Evolutionary conservation across 2,329 filamentous ascomycete genomes (phyloP), one percentile per base, ranked within the genome.

Genomic region (Colletotrichum lini): DNA sequence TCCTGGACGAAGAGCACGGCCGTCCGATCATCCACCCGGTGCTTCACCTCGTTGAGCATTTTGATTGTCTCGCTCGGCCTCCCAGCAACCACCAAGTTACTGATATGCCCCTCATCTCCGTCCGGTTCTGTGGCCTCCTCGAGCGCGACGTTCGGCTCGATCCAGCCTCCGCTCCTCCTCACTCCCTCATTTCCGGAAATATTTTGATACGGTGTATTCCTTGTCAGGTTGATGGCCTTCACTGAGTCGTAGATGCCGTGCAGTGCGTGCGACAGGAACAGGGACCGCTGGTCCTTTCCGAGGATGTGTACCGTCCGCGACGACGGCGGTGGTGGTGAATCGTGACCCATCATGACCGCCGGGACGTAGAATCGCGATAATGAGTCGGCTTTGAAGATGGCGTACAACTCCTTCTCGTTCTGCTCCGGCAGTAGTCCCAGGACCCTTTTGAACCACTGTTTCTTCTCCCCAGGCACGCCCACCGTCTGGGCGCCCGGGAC

Each of bases 1-100:
- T 96, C 93, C 67, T 94, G 92, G 67, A 97, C 80, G 66, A 97
- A 88, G 70, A 93, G 90, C 9, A 98, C 87, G 0, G 94, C 93
- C 1, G 92, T 94, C 38, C 90, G 83, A 3, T 87, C 84, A 53
- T 88, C 86, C n/a, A 97, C 82, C 12, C 94, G 89, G 76, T 94
- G 87, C 65, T 86, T 88, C 65, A 96, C 84, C 0, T 85, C 82
- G 4, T 84, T 77, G 30, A 97, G 78, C 2, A 91, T 90, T 45
- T 85, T 79, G 13, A 87, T 83, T 1, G 81, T 80, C 26, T 92
- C 87, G 77, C 92, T 91, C 0, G 79, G 81, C 5, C 76, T 74
- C 30, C 89, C 90, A 2, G 91, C 90, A 23, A 96, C 85, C 53
- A 97, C 89, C 54, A 96, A 84, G 75, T 92, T 90, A 75, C 92